phyloP scores from a whole-genome alignment of 2,329 filamentous ascomycete genomes.

The Aureobasidium sp. region DNA sequence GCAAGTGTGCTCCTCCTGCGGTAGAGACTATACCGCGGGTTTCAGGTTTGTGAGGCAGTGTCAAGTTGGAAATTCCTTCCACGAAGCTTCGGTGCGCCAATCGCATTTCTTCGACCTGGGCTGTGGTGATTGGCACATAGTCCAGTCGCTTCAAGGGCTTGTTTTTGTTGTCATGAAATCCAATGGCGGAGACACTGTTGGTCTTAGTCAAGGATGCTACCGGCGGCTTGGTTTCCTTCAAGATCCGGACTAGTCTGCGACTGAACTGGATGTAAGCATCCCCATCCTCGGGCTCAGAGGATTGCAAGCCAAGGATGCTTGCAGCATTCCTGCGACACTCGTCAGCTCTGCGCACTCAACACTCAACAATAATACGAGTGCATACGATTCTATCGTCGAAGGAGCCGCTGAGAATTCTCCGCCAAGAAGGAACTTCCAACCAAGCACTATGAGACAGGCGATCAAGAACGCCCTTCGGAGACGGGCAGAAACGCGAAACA shows the following conservation, averaged over 20 bases:
- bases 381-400: constrained; percentile 8
- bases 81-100: constrained; percentile 2
- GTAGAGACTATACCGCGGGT: constrained; percentile 15
- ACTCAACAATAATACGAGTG: background rate
- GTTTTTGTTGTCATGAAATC: constrained; percentile 8
- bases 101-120: constrained; percentile 4
- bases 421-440: constrained; percentile 10
- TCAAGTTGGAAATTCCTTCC: background rate
- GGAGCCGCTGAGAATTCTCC: constrained; percentile 5
- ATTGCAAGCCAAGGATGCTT: constrained; percentile 11
- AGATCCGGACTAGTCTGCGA: constrained; percentile 7
- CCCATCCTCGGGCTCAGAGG: background rate
- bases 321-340: constrained; percentile 10
- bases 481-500: constrained; percentile 7
- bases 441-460: constrained; percentile 1
- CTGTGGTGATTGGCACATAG: constrained; percentile 2
- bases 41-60: background rate
- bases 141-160: constrained; percentile 3
- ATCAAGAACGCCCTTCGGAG: background rate
- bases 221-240: constrained; percentile 9
- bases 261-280: constrained; percentile 13
- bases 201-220: constrained; percentile 12
- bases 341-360: background rate
- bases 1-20: constrained; percentile 12
- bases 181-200: background rate